A percentile compares a stretch with the other conserved stretches of the same genome.
Evolutionary conservation across 2,329 filamentous ascomycete species (phyloP).

Genomic region (Fusarium sp.): DNA sequence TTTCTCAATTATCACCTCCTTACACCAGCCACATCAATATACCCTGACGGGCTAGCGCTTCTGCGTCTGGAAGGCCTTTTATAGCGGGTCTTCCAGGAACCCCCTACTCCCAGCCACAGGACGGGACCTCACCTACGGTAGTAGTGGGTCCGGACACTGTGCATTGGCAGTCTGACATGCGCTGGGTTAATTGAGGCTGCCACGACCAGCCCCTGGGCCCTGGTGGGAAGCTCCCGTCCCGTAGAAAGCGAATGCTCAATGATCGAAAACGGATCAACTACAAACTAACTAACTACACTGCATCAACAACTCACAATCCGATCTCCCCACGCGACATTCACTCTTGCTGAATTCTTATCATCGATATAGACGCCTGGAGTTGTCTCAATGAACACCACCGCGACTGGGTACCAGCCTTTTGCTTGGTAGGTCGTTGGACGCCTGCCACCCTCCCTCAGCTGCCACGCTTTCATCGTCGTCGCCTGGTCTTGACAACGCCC

Average conservation of each 20-base stretch:
- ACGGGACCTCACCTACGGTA: conserved; percentile 18
- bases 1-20: conserved; percentile 3
- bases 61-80: conserved; percentile 28
- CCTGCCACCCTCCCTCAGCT: conserved; percentile 37
- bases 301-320: conserved; percentile 29
- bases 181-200: conserved; percentile 42
- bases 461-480: conserved; percentile 26
- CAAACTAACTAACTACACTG: not conserved
- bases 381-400: conserved; percentile 42
- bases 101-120: conserved; percentile 45
- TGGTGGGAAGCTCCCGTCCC: conserved; percentile 35
- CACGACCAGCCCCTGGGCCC: conserved; percentile 39
- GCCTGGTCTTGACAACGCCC: conserved; percentile 36
- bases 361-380: conserved; percentile 18
- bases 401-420: conserved; percentile 38
- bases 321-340: conserved; percentile 18
- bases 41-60: conserved; percentile 25
- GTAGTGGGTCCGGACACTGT: conserved; percentile 39
- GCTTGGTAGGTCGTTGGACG: conserved; percentile 46
- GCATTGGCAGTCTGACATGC: conserved; percentile 38
- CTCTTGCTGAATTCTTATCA: conserved; percentile 13
- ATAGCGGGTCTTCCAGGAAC: conserved; percentile 28
- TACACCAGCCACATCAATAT: conserved; percentile 41
- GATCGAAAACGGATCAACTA: conserved; percentile 31
- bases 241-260: conserved; percentile 30